Evolutionary conservation across 2,329 filamentous ascomycete genomes (phyloP).

Genomic region (Aspergillus tamarii): DNA sequence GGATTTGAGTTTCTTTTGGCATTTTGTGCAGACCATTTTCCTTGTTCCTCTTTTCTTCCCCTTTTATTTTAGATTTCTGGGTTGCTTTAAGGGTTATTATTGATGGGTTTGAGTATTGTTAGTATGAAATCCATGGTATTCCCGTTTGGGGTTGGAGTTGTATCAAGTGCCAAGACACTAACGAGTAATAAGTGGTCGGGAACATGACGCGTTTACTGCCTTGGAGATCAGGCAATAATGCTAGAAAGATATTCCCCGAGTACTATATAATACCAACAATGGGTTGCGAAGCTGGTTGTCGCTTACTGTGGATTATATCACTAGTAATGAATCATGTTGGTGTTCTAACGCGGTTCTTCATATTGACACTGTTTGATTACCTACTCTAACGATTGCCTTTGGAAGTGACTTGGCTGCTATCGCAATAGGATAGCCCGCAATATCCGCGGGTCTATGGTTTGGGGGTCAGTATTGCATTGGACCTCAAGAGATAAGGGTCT

Average conservation of each 20-base stretch:
- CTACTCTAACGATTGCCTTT: background rate
- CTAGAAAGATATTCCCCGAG: too few relatives aligned
- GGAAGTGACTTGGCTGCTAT: background rate
- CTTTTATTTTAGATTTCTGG: background rate
- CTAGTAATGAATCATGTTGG: background rate
- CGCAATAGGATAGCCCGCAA: too few relatives aligned
- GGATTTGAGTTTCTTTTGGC: slow-evolving; percentile 62
- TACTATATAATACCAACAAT: too few relatives aligned
- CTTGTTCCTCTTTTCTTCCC: background rate
- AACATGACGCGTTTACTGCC: background rate
- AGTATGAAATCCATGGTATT: background rate
- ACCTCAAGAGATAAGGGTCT: background rate
- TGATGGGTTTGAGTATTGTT: background rate
- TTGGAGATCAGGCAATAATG: background rate
- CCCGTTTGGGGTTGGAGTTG: background rate
- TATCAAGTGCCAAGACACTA: background rate
- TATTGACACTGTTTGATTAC: background rate
- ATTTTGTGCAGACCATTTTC: slow-evolving; percentile 67
- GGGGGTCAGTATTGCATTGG: too few relatives aligned
- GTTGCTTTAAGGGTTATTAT: background rate
- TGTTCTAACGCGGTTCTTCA: background rate
- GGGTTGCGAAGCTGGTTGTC: too few relatives aligned
- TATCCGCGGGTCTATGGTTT: too few relatives aligned
- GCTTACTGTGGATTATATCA: background rate
- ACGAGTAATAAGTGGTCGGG: background rate